Evolutionary conservation across 2,329 filamentous ascomycete species (phyloP).

Genomic region (Aspergillus ustus): DNA sequence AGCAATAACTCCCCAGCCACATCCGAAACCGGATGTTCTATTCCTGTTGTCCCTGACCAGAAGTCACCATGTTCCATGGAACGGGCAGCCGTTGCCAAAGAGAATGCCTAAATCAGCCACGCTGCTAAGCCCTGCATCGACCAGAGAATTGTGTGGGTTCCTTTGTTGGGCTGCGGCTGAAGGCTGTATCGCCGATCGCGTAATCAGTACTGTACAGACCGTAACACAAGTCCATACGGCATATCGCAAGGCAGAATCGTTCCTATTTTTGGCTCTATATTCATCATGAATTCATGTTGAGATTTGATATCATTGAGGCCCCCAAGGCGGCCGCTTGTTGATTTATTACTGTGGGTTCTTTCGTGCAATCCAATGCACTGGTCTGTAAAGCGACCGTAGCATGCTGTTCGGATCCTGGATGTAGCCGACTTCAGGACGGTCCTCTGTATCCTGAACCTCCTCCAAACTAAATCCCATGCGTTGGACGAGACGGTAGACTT

Average conservation of each 20-base stretch:
- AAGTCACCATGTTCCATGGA: slow-evolving; percentile 5
- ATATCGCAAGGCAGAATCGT: slow-evolving; percentile 18
- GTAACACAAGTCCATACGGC: slow-evolving; percentile 2
- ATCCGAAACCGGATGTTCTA: neutral
- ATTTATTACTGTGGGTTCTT: slow-evolving; percentile 53
- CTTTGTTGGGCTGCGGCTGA: slow-evolving; percentile 28
- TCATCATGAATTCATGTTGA: neutral
- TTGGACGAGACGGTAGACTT: slow-evolving; percentile 77
- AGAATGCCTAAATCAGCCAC: slow-evolving; percentile 23
- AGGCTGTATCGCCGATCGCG: slow-evolving; percentile 16
- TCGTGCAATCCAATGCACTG: slow-evolving; percentile 82
- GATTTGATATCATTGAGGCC: neutral
- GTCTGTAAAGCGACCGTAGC: slow-evolving; percentile 80
- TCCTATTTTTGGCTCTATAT: slow-evolving; percentile 6
- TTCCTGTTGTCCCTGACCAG: slow-evolving; percentile 13
- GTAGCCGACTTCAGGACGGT: slow-evolving; percentile 69
- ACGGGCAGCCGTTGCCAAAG: slow-evolving; percentile 17
- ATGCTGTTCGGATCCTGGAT: slow-evolving; percentile 85
- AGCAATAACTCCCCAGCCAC: neutral
- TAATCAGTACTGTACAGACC: slow-evolving; percentile 14
- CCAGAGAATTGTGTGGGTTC: slow-evolving; percentile 18
- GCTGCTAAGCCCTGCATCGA: slow-evolving; percentile 23
- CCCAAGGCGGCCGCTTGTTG: slow-evolving; percentile 1
- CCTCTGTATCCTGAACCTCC: slow-evolving; percentile 61
- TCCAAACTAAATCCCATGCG: slow-evolving; percentile 78